Conservation (phyloP, 2,329 filamentous ascomycete species). For the Apiospora marii region DNA sequence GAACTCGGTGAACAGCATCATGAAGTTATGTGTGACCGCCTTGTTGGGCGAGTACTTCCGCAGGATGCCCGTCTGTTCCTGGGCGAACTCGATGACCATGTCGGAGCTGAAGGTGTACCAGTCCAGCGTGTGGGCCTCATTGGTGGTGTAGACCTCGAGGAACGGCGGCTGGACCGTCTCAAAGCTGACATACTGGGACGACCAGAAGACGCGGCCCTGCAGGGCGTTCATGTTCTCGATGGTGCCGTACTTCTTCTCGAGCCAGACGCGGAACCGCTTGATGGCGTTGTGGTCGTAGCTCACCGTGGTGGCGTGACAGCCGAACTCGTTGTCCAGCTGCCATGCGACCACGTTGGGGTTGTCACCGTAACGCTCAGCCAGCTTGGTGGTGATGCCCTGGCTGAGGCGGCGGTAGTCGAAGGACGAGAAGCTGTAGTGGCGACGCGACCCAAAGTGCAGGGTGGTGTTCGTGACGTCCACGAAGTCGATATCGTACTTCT, state of each 20-base stretch:
- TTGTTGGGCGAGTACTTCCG: slow-evolving; percentile 32
- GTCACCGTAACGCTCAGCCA: slow-evolving; percentile 34
- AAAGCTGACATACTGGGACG: slow-evolving; percentile 34
- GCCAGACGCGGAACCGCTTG: slow-evolving; percentile 33
- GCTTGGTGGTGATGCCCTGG: slow-evolving; percentile 33
- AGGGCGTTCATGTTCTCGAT: slow-evolving; percentile 34
- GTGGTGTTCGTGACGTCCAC: slow-evolving; percentile 36
- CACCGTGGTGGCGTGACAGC: slow-evolving; percentile 34
- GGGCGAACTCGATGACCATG: slow-evolving; percentile 36
- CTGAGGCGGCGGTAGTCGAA: slow-evolving; percentile 35
- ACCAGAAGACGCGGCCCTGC: slow-evolving; percentile 37
- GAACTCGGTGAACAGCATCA: slow-evolving; percentile 33
- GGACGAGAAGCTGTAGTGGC: slow-evolving; percentile 37
- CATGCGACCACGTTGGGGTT: slow-evolving; percentile 31
- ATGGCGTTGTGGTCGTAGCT: slow-evolving; percentile 34
- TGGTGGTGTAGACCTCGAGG: slow-evolving; percentile 35
- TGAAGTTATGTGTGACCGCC: slow-evolving; percentile 35
- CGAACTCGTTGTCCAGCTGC: slow-evolving; percentile 38
- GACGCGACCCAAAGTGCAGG: slow-evolving; percentile 33
- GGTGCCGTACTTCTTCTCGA: slow-evolving; percentile 34
- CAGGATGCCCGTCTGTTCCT: slow-evolving; percentile 34
- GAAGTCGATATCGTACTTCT: slow-evolving; percentile 34
- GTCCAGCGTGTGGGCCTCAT: slow-evolving; percentile 34
- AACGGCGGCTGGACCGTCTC: slow-evolving; percentile 33
- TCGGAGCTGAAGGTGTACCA: slow-evolving; percentile 37